A percentile compares a stretch with the other conserved stretches of the same genome.
These are phyloP conservation scores for Microsporum canis DNA, from an alignment of 2,329 filamentous ascomycete species.

Conservation along the genomic window DNA sequence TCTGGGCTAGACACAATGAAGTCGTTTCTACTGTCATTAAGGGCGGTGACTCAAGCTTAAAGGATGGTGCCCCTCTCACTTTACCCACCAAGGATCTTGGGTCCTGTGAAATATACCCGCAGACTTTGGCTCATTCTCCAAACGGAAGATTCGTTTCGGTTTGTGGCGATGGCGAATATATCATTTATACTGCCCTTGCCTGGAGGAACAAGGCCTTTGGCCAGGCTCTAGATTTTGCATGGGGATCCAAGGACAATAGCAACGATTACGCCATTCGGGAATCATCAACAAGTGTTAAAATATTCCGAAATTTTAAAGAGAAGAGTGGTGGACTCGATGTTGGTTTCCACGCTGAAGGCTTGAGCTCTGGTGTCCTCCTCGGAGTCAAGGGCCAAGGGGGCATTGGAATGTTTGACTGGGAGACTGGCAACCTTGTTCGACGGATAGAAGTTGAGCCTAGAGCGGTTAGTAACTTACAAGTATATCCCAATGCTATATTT, in stretches of 20 bases:
- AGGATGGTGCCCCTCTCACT: slow-evolving; percentile 78
- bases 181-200: slow-evolving; percentile 92
- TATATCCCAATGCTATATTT: not conserved
- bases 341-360: slow-evolving; percentile 84
- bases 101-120: slow-evolving; percentile 91
- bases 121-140: slow-evolving; percentile 87
- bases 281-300: slow-evolving; percentile 84
- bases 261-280: slow-evolving; percentile 98
- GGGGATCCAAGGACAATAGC: slow-evolving; percentile 94
- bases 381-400: slow-evolving; percentile 93
- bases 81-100: slow-evolving; percentile 90
- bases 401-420: slow-evolving; percentile 94
- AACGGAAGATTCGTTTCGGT: slow-evolving; percentile 84
- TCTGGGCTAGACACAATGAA: slow-evolving; percentile 92
- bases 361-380: slow-evolving; percentile 78
- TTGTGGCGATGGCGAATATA: slow-evolving; percentile 96
- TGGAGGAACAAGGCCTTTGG: slow-evolving; percentile 98
- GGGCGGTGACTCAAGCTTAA: slow-evolving; percentile 67
- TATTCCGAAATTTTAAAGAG: slow-evolving; percentile 96
- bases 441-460: slow-evolving; percentile 72
- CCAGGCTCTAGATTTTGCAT: slow-evolving; percentile 88
- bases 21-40: slow-evolving; percentile 93
- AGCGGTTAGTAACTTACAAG: slow-evolving; percentile 35
- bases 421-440: slow-evolving; percentile 74
- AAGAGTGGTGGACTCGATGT: slow-evolving; percentile 81